These are phyloP conservation scores for Backusella mclennaniae DNA, from an alignment of 192 early-diverging fungal species.

Conservation along the genomic window DNA sequence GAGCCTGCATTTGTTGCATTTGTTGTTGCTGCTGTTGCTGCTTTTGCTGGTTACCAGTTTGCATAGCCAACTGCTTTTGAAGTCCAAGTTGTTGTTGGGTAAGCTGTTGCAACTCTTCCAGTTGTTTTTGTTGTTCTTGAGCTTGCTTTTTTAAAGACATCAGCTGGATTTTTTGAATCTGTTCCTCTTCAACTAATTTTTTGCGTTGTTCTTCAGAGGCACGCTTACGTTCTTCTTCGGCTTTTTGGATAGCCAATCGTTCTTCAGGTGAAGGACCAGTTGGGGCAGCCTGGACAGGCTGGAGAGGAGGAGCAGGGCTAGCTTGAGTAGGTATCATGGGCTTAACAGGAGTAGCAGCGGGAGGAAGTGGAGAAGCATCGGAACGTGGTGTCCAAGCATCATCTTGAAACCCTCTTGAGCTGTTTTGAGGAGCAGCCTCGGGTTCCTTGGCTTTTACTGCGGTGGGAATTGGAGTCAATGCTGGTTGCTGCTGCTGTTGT, in stretches of 20 bases:
- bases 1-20: background rate
- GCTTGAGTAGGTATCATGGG: background rate
- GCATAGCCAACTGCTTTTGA: conserved; percentile 15
- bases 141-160: conserved; percentile 4
- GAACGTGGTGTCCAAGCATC: conserved; percentile 54
- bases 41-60: conserved; percentile 6
- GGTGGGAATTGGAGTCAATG: background rate
- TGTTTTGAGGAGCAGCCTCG: conserved; percentile 18
- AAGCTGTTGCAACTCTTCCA: conserved; percentile 1
- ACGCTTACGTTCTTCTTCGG: background rate
- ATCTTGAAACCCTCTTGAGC: conserved; percentile 46
- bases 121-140: conserved; percentile 14
- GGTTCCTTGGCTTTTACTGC: conserved; percentile 8
- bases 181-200: conserved; percentile 8
- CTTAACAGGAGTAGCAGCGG: conserved; percentile 4
- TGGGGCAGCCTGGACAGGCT: conserved; percentile 22
- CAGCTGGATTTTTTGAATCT: conserved; percentile 18
- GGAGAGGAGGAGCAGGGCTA: conserved; percentile 23
- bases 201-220: conserved; percentile 14
- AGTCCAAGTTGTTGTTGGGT: conserved; percentile 11
- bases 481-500: background rate
- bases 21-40: background rate
- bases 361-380: conserved; percentile 23
- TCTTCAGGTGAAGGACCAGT: conserved; percentile 6
- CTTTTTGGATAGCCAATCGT: background rate